These are phyloP conservation scores for Suillus alpinus DNA, from an alignment of 768 basidiomycete species.

Conservation along the genomic window DNA sequence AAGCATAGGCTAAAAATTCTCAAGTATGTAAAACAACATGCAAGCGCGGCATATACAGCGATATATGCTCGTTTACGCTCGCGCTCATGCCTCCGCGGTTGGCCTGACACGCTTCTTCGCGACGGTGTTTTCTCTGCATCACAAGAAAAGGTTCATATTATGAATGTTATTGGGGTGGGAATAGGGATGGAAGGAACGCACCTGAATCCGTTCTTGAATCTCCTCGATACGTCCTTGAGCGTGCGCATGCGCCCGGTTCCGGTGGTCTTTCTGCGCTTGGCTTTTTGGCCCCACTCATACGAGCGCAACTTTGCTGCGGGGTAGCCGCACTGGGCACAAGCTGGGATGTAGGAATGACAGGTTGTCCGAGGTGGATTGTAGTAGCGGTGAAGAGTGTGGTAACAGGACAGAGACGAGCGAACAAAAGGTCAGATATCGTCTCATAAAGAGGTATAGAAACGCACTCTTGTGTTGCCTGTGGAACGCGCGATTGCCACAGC, in stretches of 20 bases:
- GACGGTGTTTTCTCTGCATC: constrained; percentile 76
- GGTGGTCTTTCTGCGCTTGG: constrained; percentile 99
- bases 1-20: constrained; percentile 11
- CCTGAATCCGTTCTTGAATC: constrained; percentile 99
- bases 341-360: constrained; percentile 37
- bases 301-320: constrained; percentile 93
- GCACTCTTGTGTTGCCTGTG: constrained; percentile 98
- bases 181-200: constrained; percentile 29
- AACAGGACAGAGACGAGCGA: background rate
- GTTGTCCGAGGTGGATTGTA: background rate
- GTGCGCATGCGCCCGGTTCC: constrained; percentile 95
- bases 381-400: background rate
- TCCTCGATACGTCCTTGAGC: constrained; percentile 88
- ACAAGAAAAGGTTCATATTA: background rate
- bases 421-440: background rate
- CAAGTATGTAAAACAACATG: constrained; percentile 15
- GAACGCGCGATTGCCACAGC: constrained; percentile 93
- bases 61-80: constrained; percentile 13
- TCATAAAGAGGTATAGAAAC: constrained; percentile 22
- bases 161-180: background rate
- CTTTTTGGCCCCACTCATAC: constrained; percentile 98
- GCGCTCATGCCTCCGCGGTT: constrained; percentile 47
- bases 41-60: background rate
- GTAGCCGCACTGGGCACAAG: constrained; percentile 95
- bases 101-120: constrained; percentile 82